Evolutionary conservation across 768 basidiomycete species (phyloP), one percentile per base, ranked within the genome.

Genomic region (Russula emetica): DNA sequence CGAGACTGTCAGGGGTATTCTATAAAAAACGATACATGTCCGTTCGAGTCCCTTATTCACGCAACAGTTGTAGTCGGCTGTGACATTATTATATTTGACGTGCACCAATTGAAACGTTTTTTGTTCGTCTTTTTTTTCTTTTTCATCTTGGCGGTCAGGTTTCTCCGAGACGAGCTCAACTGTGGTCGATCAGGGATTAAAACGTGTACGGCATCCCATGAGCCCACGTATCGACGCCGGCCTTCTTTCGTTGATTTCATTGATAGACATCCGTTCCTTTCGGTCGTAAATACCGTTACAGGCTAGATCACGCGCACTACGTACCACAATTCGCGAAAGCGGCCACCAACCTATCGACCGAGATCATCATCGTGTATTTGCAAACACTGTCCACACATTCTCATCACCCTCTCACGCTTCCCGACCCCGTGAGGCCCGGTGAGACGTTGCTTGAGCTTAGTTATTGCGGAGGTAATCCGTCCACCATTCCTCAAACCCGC

Each of bases 401-500:
- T n/a, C n/a, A n/a, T n/a, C n/a, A 28, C 28, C 8, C 28, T 7
- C 52, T 9, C 22, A 16, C 32, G 14, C n/a, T 53, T 34, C n/a
- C 10, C n/a, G 4, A 22, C 11, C 26, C n/a, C 34, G 34, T 34
- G 11, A 11, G 34, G n/a, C n/a, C n/a, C n/a, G 30, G 45, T n/a
- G 51, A 58, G 9, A 49, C 34, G 28, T 26, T 28, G 22, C 26
- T 26, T 28, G 22, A n/a, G 28, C 28, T 18, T 49, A 59, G 16
- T 63, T 47, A n/a, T 26, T 55, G 24, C 54, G 53, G 28, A 68
- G 67, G 68, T 85, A 76, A 18, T 71, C 79, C 20, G 74, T 74
- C 92, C 93, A 97, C 93, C 94, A 96, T 66, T 86, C 83, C 71
- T 87, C 90, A 71, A 98, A 97, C 28, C 83, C 74, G 3, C 82